Conservation (phyloP, 2,329 filamentous ascomycete species). For the Pseudocercospora macadamiae region DNA sequence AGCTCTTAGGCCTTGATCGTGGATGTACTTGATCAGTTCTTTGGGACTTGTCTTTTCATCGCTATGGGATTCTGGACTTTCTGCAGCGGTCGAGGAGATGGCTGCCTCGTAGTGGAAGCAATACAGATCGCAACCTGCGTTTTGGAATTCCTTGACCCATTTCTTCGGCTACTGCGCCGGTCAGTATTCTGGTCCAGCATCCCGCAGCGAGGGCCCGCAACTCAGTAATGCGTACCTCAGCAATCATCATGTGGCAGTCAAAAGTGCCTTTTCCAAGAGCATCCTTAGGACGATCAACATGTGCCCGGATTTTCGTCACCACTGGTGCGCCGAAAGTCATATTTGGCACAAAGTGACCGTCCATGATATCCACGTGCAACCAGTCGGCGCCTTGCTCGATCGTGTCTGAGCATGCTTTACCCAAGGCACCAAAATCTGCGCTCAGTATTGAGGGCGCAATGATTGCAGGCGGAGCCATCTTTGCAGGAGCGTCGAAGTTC, state of each 20-base stretch:
- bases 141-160: conserved; percentile 95
- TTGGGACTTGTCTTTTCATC: conserved; percentile 77
- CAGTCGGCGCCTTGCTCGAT: conserved; percentile 88
- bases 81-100: conserved; percentile 77
- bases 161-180: conserved; percentile 74
- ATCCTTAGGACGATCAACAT: conserved; percentile 74
- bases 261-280: conserved; percentile 85
- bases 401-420: conserved; percentile 81
- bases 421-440: conserved; percentile 89
- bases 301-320: conserved; percentile 86
- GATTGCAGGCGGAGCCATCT: conserved; percentile 87
- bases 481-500: conserved; percentile 21
- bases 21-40: conserved; percentile 87
- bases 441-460: conserved; percentile 98
- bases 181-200: conserved; percentile 26
- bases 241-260: conserved; percentile 99
- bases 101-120: conserved; percentile 99
- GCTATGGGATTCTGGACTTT: conserved; percentile 70
- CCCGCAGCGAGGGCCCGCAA: neutral
- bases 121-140: conserved; percentile 95
- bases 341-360: conserved; percentile 98
- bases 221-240: conserved; percentile 66
- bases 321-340: conserved; percentile 96
- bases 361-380: conserved; percentile 97
- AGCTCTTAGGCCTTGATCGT: conserved; percentile 82